A percentile compares a stretch with the other conserved stretches of the same genome.
Conservation (phyloP, 1,284 basidiomycete genomes). For the Leccinum huronense region DNA sequence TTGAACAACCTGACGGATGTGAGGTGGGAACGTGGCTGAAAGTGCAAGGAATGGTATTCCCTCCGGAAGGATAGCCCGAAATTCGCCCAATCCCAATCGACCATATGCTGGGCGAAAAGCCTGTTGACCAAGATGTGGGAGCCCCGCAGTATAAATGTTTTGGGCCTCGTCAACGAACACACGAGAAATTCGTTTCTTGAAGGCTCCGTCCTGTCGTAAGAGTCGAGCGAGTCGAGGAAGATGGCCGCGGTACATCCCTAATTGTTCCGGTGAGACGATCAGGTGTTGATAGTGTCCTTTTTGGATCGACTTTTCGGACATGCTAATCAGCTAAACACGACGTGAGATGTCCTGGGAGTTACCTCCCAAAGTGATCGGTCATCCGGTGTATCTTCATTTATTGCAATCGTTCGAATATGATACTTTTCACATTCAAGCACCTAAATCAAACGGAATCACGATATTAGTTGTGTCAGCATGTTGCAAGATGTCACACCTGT, state of each 20-base stretch:
- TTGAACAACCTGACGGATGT: conserved; percentile 5
- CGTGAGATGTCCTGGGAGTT: neutral
- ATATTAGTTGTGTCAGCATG: too few species aligned
- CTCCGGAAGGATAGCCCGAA: neutral
- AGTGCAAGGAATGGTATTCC: conserved; percentile 4
- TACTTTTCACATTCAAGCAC: neutral
- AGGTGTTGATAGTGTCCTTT: neutral
- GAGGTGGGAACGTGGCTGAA: conserved; percentile 6
- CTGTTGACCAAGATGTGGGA: too few species aligned
- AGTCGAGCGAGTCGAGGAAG: too few species aligned
- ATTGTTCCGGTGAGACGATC: conserved; percentile 14
- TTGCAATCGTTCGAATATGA: neutral
- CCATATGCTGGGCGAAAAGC: neutral
- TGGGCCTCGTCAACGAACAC: too few species aligned
- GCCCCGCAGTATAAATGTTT: too few species aligned
- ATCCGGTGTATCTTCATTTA: conserved; percentile 7
- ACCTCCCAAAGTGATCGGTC: conserved; percentile 6
- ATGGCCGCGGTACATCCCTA: conserved; percentile 10
- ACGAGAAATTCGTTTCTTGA: too few species aligned
- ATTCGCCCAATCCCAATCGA: neutral
- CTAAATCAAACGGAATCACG: neutral
- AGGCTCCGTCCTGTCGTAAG: too few species aligned
- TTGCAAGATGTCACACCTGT: too few species aligned
- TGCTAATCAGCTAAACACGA: neutral
- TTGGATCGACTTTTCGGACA: neutral